These are phyloP conservation scores for Backusella luteola DNA, from an alignment of 192 early-diverging fungal genomes.

Conservation along the genomic window DNA sequence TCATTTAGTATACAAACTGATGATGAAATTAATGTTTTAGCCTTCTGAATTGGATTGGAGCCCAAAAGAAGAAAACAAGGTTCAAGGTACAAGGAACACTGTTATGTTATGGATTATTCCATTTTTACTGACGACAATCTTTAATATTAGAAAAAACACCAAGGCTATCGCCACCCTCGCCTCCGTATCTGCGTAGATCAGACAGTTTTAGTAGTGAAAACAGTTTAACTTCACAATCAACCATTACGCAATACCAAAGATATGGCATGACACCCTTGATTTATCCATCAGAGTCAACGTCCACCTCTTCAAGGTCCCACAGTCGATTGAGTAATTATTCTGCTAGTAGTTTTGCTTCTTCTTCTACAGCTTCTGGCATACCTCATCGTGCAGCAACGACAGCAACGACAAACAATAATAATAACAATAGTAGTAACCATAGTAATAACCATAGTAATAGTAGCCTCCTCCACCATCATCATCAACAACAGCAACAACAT, in stretches of 20 bases:
- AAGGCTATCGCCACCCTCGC: not conserved
- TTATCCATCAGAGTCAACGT: constrained; percentile 26
- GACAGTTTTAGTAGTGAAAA: constrained; percentile 33
- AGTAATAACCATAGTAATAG: not conserved
- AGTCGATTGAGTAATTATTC: constrained; percentile 37
- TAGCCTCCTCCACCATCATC: not conserved
- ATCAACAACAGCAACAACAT: not conserved
- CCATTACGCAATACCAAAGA: constrained; percentile 18
- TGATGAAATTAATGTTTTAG: not conserved
- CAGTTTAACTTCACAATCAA: constrained; percentile 26
- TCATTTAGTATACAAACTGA: not conserved
- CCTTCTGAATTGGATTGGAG: constrained; percentile 15
- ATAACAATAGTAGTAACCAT: not conserved
- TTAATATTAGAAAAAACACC: not conserved
- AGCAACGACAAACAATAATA: not conserved
- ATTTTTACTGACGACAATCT: not conserved
- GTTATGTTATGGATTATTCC: not conserved
- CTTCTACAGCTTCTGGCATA: constrained; percentile 9
- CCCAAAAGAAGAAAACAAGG: not conserved
- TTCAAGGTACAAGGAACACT: not conserved
- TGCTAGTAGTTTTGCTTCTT: constrained; percentile 23
- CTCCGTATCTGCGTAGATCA: constrained; percentile 10
- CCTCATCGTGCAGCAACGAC: not conserved
- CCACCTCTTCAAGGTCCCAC: constrained; percentile 23
- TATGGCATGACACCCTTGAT: constrained; percentile 19